These are phyloP conservation scores for Colletotrichum musicola DNA, from an alignment of 2,329 filamentous ascomycete species.

Conservation along the genomic window DNA sequence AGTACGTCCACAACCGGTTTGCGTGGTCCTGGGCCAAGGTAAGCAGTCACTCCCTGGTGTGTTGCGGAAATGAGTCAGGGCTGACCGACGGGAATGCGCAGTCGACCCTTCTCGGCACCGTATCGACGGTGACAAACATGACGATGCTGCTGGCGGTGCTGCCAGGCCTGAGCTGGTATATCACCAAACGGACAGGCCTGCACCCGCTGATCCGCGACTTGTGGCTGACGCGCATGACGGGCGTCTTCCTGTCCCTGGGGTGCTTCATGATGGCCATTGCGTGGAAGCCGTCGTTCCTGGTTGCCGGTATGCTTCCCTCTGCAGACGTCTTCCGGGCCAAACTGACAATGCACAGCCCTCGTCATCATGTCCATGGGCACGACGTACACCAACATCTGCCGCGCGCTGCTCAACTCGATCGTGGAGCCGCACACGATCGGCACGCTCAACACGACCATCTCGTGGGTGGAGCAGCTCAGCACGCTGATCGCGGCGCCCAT, in stretches of 20 bases:
- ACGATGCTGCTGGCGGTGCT: slow-evolving; percentile 54
- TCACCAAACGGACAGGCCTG: slow-evolving; percentile 48
- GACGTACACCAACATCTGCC: slow-evolving; percentile 57
- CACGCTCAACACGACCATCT: slow-evolving; percentile 65
- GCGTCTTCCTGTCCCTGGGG: slow-evolving; percentile 48
- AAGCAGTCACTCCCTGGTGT: slow-evolving; percentile 7
- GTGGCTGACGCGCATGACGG: slow-evolving; percentile 52
- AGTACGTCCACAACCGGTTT: slow-evolving; percentile 67
- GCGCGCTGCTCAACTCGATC: slow-evolving; percentile 65
- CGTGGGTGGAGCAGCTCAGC: slow-evolving; percentile 63
- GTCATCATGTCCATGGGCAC: slow-evolving; percentile 59
- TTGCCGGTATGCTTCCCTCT: slow-evolving; percentile 36
- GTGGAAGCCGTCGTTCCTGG: slow-evolving; percentile 49
- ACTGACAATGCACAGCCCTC: slow-evolving; percentile 49
- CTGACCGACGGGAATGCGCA: slow-evolving; percentile 35
- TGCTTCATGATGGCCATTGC: slow-evolving; percentile 54
- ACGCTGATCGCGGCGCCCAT: slow-evolving; percentile 59
- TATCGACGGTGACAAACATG: slow-evolving; percentile 53
- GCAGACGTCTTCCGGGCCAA: no score
- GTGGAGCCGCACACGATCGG: slow-evolving; percentile 67
- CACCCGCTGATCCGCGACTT: slow-evolving; percentile 55
- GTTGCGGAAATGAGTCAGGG: not conserved
- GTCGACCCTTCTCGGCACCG: slow-evolving; percentile 57
- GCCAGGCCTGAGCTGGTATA: slow-evolving; percentile 49
- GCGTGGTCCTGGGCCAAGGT: slow-evolving; percentile 60